These are phyloP conservation scores for Diaporthe capsici DNA, from an alignment of 2,329 filamentous ascomycete species.

Conservation along the genomic window DNA sequence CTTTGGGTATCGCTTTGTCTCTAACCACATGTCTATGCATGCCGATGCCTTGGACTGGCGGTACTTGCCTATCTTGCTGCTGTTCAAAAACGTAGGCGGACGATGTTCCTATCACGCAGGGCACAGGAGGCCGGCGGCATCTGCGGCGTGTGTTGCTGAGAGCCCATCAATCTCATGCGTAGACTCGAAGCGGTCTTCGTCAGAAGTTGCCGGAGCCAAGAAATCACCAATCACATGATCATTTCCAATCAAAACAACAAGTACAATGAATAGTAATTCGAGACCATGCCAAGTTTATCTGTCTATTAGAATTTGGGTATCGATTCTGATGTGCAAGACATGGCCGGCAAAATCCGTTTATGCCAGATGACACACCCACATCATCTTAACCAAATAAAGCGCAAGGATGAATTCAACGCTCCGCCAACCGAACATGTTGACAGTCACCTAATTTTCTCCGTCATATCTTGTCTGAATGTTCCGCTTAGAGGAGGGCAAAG, in stretches of 20 bases:
- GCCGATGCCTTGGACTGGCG: not conserved
- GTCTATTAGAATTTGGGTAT: conserved; percentile 36
- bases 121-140: too few species aligned
- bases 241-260: not conserved
- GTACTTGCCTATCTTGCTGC: not conserved
- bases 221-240: not conserved
- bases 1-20: not conserved
- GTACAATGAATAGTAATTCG: not conserved
- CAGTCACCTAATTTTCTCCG: not conserved
- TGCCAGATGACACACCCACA: conserved; percentile 8
- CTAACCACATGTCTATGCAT: not conserved
- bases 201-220: not conserved
- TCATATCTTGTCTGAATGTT: not conserved
- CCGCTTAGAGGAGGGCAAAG: conserved; percentile 37
- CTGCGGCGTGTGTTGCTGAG: not conserved
- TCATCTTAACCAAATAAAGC: conserved; percentile 20
- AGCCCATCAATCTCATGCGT: not conserved
- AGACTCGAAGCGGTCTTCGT: not conserved
- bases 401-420: conserved; percentile 17
- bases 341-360: not conserved
- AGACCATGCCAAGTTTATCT: conserved; percentile 32
- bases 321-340: conserved; percentile 30
- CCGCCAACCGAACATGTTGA: not conserved
- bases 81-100: not conserved
- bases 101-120: not conserved